phyloP scores from a whole-genome alignment of 2,329 filamentous ascomycete genomes.

The Rhinocladiella similis region DNA sequence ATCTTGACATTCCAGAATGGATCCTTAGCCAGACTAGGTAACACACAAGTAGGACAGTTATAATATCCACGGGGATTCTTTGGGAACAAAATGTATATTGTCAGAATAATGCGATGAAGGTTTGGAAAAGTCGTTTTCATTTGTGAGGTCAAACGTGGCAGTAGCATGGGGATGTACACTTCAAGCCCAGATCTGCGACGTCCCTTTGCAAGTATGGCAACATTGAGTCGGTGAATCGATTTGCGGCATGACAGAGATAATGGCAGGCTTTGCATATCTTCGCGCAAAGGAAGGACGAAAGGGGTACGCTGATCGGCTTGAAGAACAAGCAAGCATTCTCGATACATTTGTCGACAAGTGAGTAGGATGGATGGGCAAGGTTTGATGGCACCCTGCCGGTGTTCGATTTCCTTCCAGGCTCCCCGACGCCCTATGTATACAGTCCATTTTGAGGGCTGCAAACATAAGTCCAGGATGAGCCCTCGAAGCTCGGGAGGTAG shows the following conservation, averaged over 20 bases:
- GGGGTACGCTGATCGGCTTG: neutral
- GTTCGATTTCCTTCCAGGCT: neutral
- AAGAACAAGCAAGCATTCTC: neutral
- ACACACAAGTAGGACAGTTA: neutral
- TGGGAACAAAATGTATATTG: neutral
- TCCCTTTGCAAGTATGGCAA: neutral
- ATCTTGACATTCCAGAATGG: constrained; percentile 1
- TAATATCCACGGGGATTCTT: neutral
- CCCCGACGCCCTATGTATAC: neutral
- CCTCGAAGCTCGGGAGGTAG: constrained; percentile 3
- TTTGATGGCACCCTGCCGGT: neutral
- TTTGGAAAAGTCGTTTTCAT: neutral
- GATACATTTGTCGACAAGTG: neutral
- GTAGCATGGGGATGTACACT: constrained; percentile 1
- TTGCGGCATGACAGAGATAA: constrained; percentile 1
- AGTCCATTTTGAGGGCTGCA: neutral
- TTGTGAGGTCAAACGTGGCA: neutral
- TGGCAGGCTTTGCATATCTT: neutral
- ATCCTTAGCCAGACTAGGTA: constrained; percentile 4
- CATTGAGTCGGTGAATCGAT: neutral
- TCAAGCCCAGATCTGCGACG: constrained; percentile 2
- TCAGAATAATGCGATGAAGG: neutral
- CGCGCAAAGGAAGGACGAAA: constrained; percentile 2
- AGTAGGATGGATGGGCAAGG: constrained; percentile 1
- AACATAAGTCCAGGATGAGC: neutral